Evolutionary conservation across 2,329 filamentous ascomycete species (phyloP).

Genomic region (Colletotrichum costaricense): DNA sequence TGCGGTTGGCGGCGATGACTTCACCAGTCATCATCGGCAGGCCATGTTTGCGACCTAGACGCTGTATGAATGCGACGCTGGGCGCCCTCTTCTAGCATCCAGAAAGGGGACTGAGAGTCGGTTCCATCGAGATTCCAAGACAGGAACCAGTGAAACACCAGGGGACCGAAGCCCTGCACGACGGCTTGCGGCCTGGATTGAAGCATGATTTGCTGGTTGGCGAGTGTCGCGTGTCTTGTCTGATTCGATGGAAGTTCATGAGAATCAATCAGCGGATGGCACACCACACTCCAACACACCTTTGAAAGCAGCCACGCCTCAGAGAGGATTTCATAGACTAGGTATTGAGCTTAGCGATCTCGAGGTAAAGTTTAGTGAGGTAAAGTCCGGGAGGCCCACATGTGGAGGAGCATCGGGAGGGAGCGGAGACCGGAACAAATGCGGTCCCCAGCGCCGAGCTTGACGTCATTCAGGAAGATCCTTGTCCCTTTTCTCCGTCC

Average conservation of each 20-base stretch:
- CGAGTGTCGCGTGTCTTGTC: slow-evolving; percentile 5
- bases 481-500: background rate
- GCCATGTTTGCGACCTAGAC: slow-evolving; percentile 11
- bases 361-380: too few relatives aligned
- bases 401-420: background rate
- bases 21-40: slow-evolving; percentile 35
- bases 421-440: slow-evolving; percentile 15
- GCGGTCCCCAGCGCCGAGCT: slow-evolving; percentile 5
- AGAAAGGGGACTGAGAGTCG: background rate
- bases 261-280: background rate
- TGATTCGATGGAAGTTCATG: background rate
- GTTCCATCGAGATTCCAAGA: slow-evolving; percentile 26
- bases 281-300: slow-evolving; percentile 1
- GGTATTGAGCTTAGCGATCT: background rate
- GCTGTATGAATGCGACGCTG: slow-evolving; percentile 12
- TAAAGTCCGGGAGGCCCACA: background rate
- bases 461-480: slow-evolving; percentile 25
- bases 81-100: background rate
- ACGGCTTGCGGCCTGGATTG: background rate
- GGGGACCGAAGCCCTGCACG: slow-evolving; percentile 1
- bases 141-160: background rate
- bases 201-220: background rate
- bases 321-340: background rate
- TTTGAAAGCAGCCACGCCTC: slow-evolving; percentile 11
- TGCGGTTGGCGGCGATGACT: slow-evolving; percentile 31